Base-by-base conservation (phyloP, 768 basidiomycete genomes). In the Leccinum variicolor region DNA sequence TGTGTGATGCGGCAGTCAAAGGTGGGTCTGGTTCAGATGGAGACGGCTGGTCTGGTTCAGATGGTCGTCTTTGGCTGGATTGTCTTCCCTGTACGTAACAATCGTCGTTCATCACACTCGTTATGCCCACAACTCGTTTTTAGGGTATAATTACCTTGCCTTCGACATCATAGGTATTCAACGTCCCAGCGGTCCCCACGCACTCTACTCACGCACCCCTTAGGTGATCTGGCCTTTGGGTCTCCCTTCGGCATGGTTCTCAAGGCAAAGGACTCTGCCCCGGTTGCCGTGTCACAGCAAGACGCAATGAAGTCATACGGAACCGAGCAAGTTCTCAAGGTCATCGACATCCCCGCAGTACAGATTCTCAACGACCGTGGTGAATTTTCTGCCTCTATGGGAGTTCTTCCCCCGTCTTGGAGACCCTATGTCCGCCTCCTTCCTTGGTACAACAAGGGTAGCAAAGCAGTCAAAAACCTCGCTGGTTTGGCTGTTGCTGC, bases 221-320 rank as follows among this genome's bases (percentile, higher is more conserved):
- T 15, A 74, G 72, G 79, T 41, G 90, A 94, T 69, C 80, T 94
- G 14, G 89, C 91, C 0, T 94, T 94, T 64, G 93, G 93, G 1
- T 82, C 84, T 2, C 89, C 93, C 0, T 96, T 96, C 64, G 92
- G 92, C 17, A 96, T 96, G 93, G 77, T 95, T 59, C 66, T 82
- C 53, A 81, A 86, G 6, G 87, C 81, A 25, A 84, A 83, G 53
- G 92, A 94, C 66, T 78, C 82, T 9, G 90, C 89, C 2, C 77
- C 84, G 5, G 87, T 90, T 3, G 87, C 89, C 5, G 77, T 78
- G 19, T 76, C 81, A 41, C 82, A 81, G 23, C 62, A 79, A 55
- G 75, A 76, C 15, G 85, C 80, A 3, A 84, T 87, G 77, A 69
- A 77, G 8, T 76, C 78, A 3, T 84, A 83, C 47, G 84, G 87